Conservation (phyloP, 2,329 filamentous ascomycete species). For the Fusarium oxysporum region DNA sequence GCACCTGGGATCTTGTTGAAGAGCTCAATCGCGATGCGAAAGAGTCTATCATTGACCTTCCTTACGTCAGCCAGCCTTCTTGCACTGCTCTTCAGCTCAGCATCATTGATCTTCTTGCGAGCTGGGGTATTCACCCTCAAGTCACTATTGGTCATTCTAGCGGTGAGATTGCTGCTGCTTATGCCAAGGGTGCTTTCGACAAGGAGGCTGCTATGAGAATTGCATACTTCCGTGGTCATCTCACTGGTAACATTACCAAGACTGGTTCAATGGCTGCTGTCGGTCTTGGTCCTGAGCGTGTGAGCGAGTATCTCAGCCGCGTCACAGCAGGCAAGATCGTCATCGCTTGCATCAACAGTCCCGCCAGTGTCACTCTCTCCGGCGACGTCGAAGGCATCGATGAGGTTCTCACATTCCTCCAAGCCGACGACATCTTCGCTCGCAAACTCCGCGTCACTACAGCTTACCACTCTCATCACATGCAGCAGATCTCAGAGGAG, state of each 20-base stretch:
- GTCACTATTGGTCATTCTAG: background rate
- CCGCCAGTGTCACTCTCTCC: background rate
- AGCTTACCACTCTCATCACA: background rate
- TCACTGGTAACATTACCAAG: background rate
- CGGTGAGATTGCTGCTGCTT: conserved; percentile 1
- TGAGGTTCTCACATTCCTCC: background rate
- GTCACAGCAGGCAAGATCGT: background rate
- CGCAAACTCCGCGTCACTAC: background rate
- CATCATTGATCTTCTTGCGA: background rate
- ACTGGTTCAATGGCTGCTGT: background rate
- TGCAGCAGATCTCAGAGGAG: background rate
- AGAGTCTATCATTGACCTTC: background rate
- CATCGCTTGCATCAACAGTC: background rate
- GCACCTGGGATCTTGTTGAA: background rate
- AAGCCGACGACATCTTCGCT: background rate
- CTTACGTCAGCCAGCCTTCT: background rate
- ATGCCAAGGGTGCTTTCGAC: background rate
- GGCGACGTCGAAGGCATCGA: background rate
- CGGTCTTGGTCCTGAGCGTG: background rate
- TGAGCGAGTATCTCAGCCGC: background rate
- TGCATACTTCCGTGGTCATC: background rate
- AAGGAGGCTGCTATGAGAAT: background rate
- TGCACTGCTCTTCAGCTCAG: background rate
- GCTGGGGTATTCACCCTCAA: background rate
- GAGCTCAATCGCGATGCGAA: background rate